Evolutionary conservation across 257 asterid genomes (phyloP).

Genomic region (Linaria vulgaris): DNA sequence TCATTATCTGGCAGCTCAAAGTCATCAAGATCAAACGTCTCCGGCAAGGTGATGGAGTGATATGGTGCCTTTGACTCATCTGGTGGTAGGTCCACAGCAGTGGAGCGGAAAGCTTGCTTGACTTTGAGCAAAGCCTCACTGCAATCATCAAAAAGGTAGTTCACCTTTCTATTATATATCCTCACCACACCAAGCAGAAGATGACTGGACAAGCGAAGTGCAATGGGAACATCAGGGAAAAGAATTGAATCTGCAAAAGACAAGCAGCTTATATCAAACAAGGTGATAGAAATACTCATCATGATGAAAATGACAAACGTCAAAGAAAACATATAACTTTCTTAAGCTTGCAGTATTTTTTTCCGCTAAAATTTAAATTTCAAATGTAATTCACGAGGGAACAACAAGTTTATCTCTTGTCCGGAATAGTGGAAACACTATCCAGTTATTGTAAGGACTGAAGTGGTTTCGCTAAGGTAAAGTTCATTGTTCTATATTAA

Average conservation of each 20-base stretch:
- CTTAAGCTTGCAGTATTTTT: neutral
- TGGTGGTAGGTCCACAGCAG: constrained; percentile 98
- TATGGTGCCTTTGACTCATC: constrained; percentile 99
- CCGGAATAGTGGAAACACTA: neutral
- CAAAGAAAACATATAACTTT: constrained; percentile 11
- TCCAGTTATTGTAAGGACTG: neutral
- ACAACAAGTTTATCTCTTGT: constrained; percentile 5
- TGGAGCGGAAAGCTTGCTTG: constrained; percentile 96
- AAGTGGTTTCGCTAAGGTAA: constrained; percentile 10
- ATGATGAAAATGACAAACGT: constrained; percentile 3
- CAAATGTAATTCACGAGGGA: neutral
- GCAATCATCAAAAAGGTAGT: constrained; percentile 96
- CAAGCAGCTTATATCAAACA: constrained; percentile 25
- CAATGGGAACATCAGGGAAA: constrained; percentile 95
- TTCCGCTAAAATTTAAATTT: neutral
- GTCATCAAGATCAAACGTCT: constrained; percentile 97
- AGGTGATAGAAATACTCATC: neutral
- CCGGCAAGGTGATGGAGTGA: constrained; percentile 96
- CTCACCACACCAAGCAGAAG: constrained; percentile 98
- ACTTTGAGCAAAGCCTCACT: constrained; percentile 92
- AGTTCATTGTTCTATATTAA: neutral
- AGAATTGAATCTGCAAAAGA: constrained; percentile 82
- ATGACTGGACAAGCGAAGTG: constrained; percentile 96
- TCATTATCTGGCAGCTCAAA: constrained; percentile 98
- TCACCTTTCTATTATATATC: constrained; percentile 88